phyloP scores from a whole-genome alignment of 208 protist species.

The Acanthamoeba polyphaga region DNA sequence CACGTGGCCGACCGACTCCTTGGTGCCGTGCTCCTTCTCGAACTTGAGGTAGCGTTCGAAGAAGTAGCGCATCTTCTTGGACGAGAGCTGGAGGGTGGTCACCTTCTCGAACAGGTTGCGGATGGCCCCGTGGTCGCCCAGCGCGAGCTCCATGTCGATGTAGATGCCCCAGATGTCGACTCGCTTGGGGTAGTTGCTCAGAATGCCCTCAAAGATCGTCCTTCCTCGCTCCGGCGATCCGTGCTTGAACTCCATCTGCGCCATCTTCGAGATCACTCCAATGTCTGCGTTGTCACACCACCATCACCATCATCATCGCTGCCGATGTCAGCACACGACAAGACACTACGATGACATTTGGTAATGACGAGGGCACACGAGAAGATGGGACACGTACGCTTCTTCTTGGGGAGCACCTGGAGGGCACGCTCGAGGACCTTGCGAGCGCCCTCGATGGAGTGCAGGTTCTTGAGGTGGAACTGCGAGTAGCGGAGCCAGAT shows the following conservation, averaged over 20 bases:
- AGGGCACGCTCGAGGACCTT: constrained; percentile 83
- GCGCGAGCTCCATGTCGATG: constrained; percentile 91
- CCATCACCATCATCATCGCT: background rate
- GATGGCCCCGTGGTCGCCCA: constrained; percentile 51
- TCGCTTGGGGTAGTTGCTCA: constrained; percentile 90
- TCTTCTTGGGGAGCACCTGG: constrained; percentile 85
- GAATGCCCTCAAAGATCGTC: constrained; percentile 89
- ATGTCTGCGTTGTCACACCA: constrained; percentile 79
- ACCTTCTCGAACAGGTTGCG: constrained; percentile 89
- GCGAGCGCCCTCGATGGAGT: constrained; percentile 75
- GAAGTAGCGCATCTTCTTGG: constrained; percentile 94
- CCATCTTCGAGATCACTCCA: constrained; percentile 89
- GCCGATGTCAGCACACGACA: background rate
- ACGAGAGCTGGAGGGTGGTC: constrained; percentile 87
- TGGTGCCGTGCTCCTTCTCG: constrained; percentile 95
- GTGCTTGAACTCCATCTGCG: constrained; percentile 92
- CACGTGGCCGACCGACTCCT: constrained; percentile 93
- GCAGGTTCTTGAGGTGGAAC: constrained; percentile 77
- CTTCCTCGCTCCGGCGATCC: constrained; percentile 91
- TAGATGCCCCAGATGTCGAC: constrained; percentile 93
- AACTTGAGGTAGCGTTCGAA: constrained; percentile 97
- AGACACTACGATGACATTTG: constrained; percentile 51
- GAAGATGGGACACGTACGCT: constrained; percentile 79
- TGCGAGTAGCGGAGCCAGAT: constrained; percentile 87
- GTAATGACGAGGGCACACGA: background rate